A percentile compares a stretch with the other conserved stretches of the same genome.
Evolutionary conservation across 75 land plant genomes (phyloP).

Genomic region (Selaginella moellendorffii): DNA sequence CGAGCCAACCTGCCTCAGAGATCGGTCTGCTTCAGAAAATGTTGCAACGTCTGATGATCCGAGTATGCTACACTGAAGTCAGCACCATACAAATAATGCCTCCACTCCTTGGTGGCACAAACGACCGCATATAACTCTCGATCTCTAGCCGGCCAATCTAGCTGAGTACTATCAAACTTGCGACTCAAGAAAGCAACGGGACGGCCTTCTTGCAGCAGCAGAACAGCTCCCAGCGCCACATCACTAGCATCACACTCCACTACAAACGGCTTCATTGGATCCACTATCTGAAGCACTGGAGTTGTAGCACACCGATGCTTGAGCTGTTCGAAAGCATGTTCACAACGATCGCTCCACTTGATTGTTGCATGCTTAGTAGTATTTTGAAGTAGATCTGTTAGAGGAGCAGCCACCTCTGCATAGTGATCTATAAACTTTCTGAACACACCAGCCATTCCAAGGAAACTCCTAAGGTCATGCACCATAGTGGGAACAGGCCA

Average conservation of each 20-base stretch:
- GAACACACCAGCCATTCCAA: too few species aligned
- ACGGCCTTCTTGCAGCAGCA: constrained; percentile 12
- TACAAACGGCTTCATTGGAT: constrained; percentile 10
- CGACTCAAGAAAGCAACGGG: constrained; percentile 17
- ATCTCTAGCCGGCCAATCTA: constrained; percentile 16
- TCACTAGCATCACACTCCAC: constrained; percentile 23
- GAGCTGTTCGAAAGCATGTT: neutral
- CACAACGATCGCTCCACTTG: too few species aligned
- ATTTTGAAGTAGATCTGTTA: too few species aligned
- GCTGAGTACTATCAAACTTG: neutral
- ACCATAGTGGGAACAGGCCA: too few species aligned
- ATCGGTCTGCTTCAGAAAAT: too few species aligned
- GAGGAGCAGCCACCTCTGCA: too few species aligned
- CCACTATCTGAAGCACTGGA: neutral
- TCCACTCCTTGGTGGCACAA: constrained; percentile 14
- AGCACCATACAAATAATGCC: constrained; percentile 17
- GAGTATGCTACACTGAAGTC: neutral
- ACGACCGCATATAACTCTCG: constrained; percentile 14
- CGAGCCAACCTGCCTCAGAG: too few species aligned
- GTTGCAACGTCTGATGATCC: too few species aligned
- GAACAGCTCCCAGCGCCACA: constrained; percentile 13
- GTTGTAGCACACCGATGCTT: neutral
- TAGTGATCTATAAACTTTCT: too few species aligned
- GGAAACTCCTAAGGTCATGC: too few species aligned
- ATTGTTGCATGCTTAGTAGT: too few species aligned